Percentiles rank a stretch among this genome's conserved stretches.
These are phyloP conservation scores for Mycena rosella DNA, from an alignment of 768 basidiomycete genomes.

Conservation along the genomic window DNA sequence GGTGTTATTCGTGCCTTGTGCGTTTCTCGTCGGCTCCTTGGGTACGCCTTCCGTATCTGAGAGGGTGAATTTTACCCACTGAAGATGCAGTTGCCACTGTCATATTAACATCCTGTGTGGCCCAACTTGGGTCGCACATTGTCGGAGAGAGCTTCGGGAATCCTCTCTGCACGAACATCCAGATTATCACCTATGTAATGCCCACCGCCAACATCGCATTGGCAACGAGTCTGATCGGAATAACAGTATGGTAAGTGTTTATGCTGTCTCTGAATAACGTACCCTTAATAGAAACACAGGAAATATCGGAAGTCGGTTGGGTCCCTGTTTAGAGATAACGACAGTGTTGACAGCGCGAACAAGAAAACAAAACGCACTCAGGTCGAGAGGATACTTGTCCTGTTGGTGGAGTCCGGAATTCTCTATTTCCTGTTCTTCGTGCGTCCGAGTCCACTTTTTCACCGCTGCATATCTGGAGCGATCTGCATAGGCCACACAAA, in stretches of 20 bases:
- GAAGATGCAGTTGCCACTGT: conserved; percentile 15
- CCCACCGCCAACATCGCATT: conserved; percentile 18
- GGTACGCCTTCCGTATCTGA: not conserved
- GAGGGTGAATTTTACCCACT: not conserved
- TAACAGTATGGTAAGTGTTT: conserved; percentile 18
- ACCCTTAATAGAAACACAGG: not conserved
- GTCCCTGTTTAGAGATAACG: not conserved
- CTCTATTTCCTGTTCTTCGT: conserved; percentile 27
- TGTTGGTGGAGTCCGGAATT: conserved; percentile 20
- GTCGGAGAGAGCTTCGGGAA: conserved; percentile 24
- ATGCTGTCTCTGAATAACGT: too few species aligned
- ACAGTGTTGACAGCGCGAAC: not conserved
- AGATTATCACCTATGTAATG: conserved; percentile 24
- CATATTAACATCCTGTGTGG: conserved; percentile 33
- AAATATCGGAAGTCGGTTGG: conserved; percentile 19
- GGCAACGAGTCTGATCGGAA: conserved; percentile 14
- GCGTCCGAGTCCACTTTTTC: conserved; percentile 1
- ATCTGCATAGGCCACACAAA: conserved; percentile 12
- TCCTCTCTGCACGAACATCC: conserved; percentile 24
- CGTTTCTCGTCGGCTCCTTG: conserved; percentile 15
- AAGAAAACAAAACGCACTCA: conserved; percentile 9
- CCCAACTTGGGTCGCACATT: conserved; percentile 16
- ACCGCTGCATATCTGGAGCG: not conserved
- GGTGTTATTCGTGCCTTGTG: conserved; percentile 20
- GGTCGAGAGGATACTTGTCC: conserved; percentile 14